Evolutionary conservation across 352 stramenopile species (phyloP), one percentile per base, ranked within the genome.

Genomic region (Phytophthora fragariae): DNA sequence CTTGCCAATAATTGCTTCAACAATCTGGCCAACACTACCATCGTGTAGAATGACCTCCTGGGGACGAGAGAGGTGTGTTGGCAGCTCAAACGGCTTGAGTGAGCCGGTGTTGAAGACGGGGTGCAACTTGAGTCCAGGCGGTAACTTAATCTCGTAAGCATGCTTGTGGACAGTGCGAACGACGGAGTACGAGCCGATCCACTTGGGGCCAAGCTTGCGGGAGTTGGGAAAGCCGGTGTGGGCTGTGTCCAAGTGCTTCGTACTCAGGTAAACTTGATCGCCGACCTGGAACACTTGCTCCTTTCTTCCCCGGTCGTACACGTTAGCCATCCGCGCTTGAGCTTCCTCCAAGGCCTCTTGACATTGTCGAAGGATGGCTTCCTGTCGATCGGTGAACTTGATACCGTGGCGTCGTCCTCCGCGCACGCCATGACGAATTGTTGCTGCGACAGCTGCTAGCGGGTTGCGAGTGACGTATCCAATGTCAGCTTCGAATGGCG

Each of bases 281-380:
- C 24, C 24, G 31, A 62, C 35, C 17, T 62, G 21, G 37, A 62
- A 62, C 39, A 39, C 56, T 53, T 62, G 56, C 19, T 53, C 56
- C 19, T 7, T 53, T 12, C 56, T 33, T 53, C 56, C 56, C 1
- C 31, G 27, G 39, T 52, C 56, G 37, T 62, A 62, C 17, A 39
- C 39, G 50, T 54, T 37, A 5, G 56, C 21, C 39, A 62, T 62
- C 5, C 12, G 39, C 5, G 19, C 37, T 62, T 62, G 37, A 41
- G 35, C 21, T 7, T 62, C 56, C 29, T 62, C 56, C n/a, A 62
- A 27, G n/a, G 29, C 37, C 56, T 54, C 41, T 8, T 62, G 56
- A 11, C 39, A 54, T 44, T 62, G 56, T 1, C 56, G 37, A 35
- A 62, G 21, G 10, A 62, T 33, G 7, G 39, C 56, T 14, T 47